Base-by-base conservation (phyloP, 192 early-diverging fungal species). In the Cetraspora pellucida region DNA sequence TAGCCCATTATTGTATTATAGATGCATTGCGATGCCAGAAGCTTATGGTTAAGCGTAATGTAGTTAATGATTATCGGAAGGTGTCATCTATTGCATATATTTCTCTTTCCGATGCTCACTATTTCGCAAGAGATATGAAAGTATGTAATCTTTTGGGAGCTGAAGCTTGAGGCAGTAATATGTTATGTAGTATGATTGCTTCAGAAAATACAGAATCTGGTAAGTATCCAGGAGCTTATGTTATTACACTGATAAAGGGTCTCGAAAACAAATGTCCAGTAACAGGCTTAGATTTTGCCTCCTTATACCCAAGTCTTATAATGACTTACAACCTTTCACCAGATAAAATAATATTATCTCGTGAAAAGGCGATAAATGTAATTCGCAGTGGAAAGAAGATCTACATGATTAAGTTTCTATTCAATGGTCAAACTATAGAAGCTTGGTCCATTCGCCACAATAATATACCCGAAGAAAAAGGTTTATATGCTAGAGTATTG, bases 241-340 rank as follows among this genome's bases (percentile, higher is more conserved):
- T 72, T 2, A 30, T 72, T 1, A 7, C 70, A 31, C 70, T 28
- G 2, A 28, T 14, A 54, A 72, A 72, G 30, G 70, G 52, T 28
- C 47, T 72, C 16, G 28, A 72, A 72, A 72, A 52, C 31, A 72
- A 52, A 57, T 21, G 13, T 10, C 70, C 70, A 1, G 52, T 72
- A 27, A 72, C 70, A 0, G 50, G 52, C 27, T 28, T 72, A 8
- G 49, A 72, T 25, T 72, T 28, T 54, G 70, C 52, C 8, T 72
- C 50, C 10, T 10, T 72, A 52, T 72, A 72, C 19, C 70, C 70
- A 27, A 72, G 70, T 27, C 47, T 72, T 54, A 72, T 72, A 0
- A 72, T 72, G 70, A 54, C 52, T 0, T 72, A 72, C 25, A 72
- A 72, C 52, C 70, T 72, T n/a, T 72, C 50, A 11, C 50, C 70